Percentiles rank a stretch among this genome's conserved stretches.
These are phyloP conservation scores for Hanseniaspora meyeri DNA, from an alignment of 805 yeast genomes.

Conservation along the genomic window DNA sequence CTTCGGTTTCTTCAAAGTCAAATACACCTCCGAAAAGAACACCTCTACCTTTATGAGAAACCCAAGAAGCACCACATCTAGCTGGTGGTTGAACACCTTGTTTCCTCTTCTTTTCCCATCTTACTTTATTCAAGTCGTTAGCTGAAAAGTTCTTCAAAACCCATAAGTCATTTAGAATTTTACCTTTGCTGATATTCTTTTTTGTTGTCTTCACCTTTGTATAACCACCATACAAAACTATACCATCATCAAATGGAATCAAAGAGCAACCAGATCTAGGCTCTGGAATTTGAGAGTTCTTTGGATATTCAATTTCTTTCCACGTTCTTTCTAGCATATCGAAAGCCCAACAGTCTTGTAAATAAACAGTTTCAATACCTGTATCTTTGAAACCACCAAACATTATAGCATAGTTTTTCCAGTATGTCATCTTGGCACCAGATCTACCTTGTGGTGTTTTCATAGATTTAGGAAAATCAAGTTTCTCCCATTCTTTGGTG, in stretches of 20 bases:
- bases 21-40: constrained; percentile 90
- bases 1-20: constrained; percentile 92
- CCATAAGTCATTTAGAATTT: constrained; percentile 80
- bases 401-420: constrained; percentile 81
- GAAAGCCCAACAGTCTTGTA: constrained; percentile 82
- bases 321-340: constrained; percentile 83
- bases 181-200: constrained; percentile 82
- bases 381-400: constrained; percentile 91
- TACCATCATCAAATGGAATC: constrained; percentile 69
- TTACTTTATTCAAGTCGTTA: constrained; percentile 47
- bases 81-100: constrained; percentile 87
- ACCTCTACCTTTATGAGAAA: constrained; percentile 81
- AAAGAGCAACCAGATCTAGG: constrained; percentile 89
- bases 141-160: constrained; percentile 62
- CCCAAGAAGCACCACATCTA: constrained; percentile 89
- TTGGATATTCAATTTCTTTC: constrained; percentile 79
- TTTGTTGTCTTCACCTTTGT: constrained; percentile 74
- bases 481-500: constrained; percentile 79
- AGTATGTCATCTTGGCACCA: constrained; percentile 78
- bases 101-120: constrained; percentile 84
- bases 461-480: constrained; percentile 42
- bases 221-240: constrained; percentile 83
- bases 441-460: constrained; percentile 76
- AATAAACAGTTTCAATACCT: constrained; percentile 69
- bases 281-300: constrained; percentile 70